Conservation (phyloP, 192 early-diverging fungal genomes). For the Cladochytrium replicatum region DNA sequence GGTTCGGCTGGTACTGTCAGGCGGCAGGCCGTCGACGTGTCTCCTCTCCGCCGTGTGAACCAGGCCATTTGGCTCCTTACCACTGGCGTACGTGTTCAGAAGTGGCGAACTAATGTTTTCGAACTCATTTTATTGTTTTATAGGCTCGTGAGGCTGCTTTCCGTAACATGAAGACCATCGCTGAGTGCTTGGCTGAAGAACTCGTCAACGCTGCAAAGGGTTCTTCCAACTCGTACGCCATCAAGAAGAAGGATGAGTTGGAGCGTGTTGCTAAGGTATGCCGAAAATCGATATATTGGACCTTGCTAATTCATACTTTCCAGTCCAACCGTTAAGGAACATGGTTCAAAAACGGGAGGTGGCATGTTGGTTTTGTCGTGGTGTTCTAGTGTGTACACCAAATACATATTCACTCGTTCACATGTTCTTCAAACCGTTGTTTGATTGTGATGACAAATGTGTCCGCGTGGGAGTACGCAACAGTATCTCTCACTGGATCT, state of each 20-base stretch:
- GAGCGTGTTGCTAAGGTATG: slow-evolving; percentile 87
- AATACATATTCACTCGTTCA: no score
- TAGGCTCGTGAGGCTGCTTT: slow-evolving; percentile 94
- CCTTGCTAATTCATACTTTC: no score
- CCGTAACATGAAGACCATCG: slow-evolving; percentile 99
- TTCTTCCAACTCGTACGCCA: slow-evolving; percentile 99
- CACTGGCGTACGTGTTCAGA: slow-evolving; percentile 67
- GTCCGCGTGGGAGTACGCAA: no score
- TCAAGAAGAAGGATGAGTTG: slow-evolving; percentile 99
- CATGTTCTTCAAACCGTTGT: no score
- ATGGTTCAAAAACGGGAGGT: no score
- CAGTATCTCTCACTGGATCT: no score
- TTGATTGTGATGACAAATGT: no score
- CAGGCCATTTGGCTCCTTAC: slow-evolving; percentile 89
- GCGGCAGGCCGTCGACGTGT: slow-evolving; percentile 99
- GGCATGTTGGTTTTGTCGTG: no score
- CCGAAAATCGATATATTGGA: no score
- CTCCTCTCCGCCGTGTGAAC: slow-evolving; percentile 95
- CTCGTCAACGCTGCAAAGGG: slow-evolving; percentile 95
- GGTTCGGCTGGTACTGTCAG: slow-evolving; percentile 94
- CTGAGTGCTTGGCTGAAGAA: slow-evolving; percentile 98
- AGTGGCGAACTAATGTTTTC: no score
- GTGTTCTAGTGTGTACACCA: no score
- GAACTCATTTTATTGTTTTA: no score
- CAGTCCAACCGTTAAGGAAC: slow-evolving; percentile 21